Conservation (phyloP, 495 filamentous ascomycete genomes). For the Trichoderma virens region DNA sequence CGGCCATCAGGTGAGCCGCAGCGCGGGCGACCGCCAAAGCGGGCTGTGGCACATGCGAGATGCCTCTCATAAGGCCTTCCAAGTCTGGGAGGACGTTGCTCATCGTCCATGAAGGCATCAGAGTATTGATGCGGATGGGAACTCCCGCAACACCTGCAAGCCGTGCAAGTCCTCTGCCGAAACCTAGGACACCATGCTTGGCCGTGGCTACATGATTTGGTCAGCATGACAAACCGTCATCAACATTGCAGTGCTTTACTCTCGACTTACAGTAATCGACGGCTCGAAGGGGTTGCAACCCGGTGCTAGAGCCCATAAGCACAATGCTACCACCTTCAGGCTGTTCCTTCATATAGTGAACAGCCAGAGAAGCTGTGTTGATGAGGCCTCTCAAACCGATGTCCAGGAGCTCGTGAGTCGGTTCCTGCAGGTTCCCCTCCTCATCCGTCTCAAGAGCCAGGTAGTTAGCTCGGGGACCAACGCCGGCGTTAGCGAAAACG, state of each 20-base stretch:
- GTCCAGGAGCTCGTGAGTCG: constrained; percentile 30
- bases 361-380: constrained; percentile 31
- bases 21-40: constrained; percentile 31
- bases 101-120: constrained; percentile 37
- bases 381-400: constrained; percentile 37
- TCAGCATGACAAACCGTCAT: background rate
- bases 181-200: constrained; percentile 28
- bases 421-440: constrained; percentile 33
- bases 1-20: constrained; percentile 29
- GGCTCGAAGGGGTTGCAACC: constrained; percentile 30
- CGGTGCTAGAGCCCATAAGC: constrained; percentile 30
- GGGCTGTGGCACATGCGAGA: constrained; percentile 21
- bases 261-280: constrained; percentile 26
- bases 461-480: constrained; percentile 31
- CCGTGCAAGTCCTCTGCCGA: constrained; percentile 24
- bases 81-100: constrained; percentile 24
- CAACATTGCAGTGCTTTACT: background rate
- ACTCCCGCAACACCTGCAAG: constrained; percentile 12
- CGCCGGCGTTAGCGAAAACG: constrained; percentile 44
- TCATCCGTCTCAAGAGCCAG: constrained; percentile 33
- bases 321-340: constrained; percentile 30
- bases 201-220: constrained; percentile 15
- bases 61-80: constrained; percentile 20
- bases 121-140: constrained; percentile 31
- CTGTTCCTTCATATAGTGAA: constrained; percentile 32